Evolutionary conservation across 257 asterid species (phyloP), one percentile per base, ranked within the genome.

Genomic region (Ilex aquifolium): DNA sequence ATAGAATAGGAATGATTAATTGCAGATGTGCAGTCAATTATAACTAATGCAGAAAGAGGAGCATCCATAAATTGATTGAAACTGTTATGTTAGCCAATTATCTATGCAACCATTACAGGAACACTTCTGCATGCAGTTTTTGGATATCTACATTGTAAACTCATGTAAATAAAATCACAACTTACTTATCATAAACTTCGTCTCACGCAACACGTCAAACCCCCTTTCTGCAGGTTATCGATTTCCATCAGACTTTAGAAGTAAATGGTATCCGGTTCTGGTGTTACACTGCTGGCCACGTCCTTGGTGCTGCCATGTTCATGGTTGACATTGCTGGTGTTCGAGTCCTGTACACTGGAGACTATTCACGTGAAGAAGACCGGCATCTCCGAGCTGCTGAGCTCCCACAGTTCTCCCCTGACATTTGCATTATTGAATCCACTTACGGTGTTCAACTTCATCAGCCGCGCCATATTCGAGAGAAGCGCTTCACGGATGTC

Each of bases 301-400:
- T 93, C 50, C 99, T 93, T 63, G 99, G 99, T 69, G 99, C 99
- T 63, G 97, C 99, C 74, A 93, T 93, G 99, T 93, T 93, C 72
- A 87, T 90, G 99, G 99, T 93, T 14, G 97, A 90, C 73, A 93
- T 93, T 77, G 99, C 99, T 60, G 97, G 97, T 46, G 95, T 90
- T 7, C 91, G 95, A 42, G 90, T 93, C 63, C 99, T 93, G 69
- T 93, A 93, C 66, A 93, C 99, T 5, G 97, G 99, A 60, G 99
- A 93, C 79, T 93, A 90, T 69, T 93, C 97, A 14, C 88, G 97
- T 9, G 99, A 93, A 74, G 97, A 90, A 72, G 99, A 93, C 72
- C 83, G 99, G 13, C 99, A 93, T 73, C 97, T 93, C 56, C 92
- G 92, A 13, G 99, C 97, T 16, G 99, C 99, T 39, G 99, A 93